Conservation (phyloP, 2,329 filamentous ascomycete species). For the Teratosphaeria nubilosa region DNA sequence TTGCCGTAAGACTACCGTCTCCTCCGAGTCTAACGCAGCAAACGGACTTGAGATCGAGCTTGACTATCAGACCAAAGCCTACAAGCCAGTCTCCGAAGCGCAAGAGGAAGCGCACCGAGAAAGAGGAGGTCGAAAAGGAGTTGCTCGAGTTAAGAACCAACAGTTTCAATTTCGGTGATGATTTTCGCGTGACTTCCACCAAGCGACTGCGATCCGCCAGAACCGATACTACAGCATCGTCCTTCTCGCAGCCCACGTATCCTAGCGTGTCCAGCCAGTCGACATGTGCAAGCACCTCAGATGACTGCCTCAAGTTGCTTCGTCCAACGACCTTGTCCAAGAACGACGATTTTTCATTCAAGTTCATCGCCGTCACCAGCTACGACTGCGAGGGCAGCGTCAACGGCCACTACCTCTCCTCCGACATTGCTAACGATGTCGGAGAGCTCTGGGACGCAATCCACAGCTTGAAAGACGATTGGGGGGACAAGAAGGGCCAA, state of each 20-base stretch:
- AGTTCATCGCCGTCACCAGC: conserved; percentile 12
- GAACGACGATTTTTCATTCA: conserved; percentile 5
- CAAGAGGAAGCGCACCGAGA: not conserved
- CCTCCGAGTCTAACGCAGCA: not conserved
- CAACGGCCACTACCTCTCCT: conserved; percentile 1
- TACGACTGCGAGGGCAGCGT: conserved; percentile 7
- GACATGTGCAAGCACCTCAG: not conserved
- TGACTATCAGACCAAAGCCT: not conserved
- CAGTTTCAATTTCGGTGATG: not conserved
- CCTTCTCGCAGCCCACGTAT: not conserved
- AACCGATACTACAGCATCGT: not conserved
- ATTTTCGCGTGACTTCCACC: not conserved
- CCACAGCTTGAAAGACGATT: conserved; percentile 7
- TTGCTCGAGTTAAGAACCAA: not conserved
- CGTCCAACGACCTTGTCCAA: not conserved
- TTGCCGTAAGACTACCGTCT: not conserved
- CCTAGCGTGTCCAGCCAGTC: not conserved
- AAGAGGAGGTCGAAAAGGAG: not conserved
- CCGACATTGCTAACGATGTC: conserved; percentile 5
- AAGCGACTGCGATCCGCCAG: not conserved
- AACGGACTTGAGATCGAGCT: not conserved
- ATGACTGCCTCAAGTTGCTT: not conserved
- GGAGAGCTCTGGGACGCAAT: conserved; percentile 15
- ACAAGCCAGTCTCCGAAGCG: not conserved
- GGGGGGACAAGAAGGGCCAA: conserved; percentile 14